A percentile compares a stretch with the other conserved stretches of the same genome.
Conservation (phyloP, 106 monocot genomes). For the Acanthochlamys bracteata region DNA sequence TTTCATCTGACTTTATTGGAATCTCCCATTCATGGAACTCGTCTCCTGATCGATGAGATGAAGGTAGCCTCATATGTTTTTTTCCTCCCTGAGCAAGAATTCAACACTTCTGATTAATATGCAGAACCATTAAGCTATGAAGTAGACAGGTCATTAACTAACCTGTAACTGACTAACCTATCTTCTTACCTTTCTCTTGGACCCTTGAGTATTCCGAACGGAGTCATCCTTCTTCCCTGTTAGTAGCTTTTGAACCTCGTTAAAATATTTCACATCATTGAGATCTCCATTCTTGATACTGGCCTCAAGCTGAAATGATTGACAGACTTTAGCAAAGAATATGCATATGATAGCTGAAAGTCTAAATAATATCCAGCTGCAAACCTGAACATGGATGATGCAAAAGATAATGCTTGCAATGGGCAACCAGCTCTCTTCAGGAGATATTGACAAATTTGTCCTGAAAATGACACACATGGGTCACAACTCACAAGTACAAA, state of each 20-base stretch:
- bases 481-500: too few relatives aligned
- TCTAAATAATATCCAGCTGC: neutral
- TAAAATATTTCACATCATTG: conserved; percentile 17
- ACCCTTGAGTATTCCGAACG: neutral
- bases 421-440: conserved; percentile 88
- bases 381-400: conserved; percentile 76
- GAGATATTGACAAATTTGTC: conserved; percentile 80
- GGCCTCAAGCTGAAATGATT: conserved; percentile 34
- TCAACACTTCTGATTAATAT: too few relatives aligned
- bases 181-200: conserved; percentile 5
- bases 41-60: conserved; percentile 22
- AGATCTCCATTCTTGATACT: conserved; percentile 52
- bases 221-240: conserved; percentile 11
- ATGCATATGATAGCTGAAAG: neutral
- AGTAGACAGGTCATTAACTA: too few relatives aligned
- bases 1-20: conserved; percentile 11
- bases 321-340: neutral
- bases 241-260: conserved; percentile 11
- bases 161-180: too few relatives aligned
- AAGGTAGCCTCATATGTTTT: conserved; percentile 19
- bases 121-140: too few relatives aligned
- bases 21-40: conserved; percentile 16
- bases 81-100: too few relatives aligned
- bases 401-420: conserved; percentile 73
- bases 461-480: too few relatives aligned